Conservation (phyloP, 257 asterid genomes). For the Lycium ferocissimum region DNA sequence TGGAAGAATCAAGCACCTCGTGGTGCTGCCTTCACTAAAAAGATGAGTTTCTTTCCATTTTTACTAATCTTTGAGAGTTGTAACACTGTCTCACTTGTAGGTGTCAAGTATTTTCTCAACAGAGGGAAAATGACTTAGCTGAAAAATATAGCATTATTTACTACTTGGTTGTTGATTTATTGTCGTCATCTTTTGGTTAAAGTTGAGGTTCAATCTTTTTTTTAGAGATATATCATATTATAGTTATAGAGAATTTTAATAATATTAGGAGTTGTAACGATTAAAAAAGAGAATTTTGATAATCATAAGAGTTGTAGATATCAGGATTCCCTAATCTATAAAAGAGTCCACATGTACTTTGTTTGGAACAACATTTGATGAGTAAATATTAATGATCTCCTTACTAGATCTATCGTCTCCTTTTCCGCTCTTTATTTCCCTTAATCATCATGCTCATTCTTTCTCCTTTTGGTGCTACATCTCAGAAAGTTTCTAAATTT, state of each 20-base stretch:
- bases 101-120: background rate
- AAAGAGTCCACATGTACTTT: background rate
- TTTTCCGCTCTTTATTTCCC: constrained; percentile 14
- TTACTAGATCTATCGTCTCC: background rate
- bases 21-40: constrained; percentile 1
- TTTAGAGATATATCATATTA: background rate
- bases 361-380: constrained; percentile 23
- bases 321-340: background rate
- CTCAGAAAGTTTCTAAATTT: constrained; percentile 25
- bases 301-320: background rate
- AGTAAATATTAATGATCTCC: background rate
- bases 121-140: background rate
- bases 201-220: background rate
- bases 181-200: background rate
- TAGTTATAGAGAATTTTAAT: background rate
- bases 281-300: background rate
- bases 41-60: constrained; percentile 8
- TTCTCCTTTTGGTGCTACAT: constrained; percentile 3
- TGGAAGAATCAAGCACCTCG: constrained; percentile 13
- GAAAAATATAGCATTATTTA: constrained; percentile 15
- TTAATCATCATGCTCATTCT: constrained; percentile 15
- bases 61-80: constrained; percentile 7
- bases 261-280: background rate
- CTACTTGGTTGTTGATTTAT: constrained; percentile 20
- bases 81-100: background rate